A percentile compares a stretch with the other conserved stretches of the same genome.
Evolutionary conservation across 2,329 filamentous ascomycete species (phyloP).

Genomic region (Aspergillus pseudotamarii): DNA sequence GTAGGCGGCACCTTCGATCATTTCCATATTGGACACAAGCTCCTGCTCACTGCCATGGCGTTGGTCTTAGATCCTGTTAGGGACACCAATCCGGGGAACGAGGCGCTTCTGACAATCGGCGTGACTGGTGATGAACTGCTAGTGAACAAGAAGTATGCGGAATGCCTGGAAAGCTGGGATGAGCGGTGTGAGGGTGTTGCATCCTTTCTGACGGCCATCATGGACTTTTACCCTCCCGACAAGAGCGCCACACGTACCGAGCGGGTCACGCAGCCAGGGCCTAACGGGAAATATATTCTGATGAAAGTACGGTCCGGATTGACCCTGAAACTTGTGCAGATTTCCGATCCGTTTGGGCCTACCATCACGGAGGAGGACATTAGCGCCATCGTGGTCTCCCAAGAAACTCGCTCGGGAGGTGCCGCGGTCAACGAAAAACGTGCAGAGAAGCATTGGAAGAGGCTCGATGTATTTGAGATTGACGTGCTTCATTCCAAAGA

Average conservation of each 20-base stretch:
- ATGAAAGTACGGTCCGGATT: constrained; percentile 63
- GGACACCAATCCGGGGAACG: constrained; percentile 33
- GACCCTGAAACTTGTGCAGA: constrained; percentile 76
- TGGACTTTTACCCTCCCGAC: constrained; percentile 60
- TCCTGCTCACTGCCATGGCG: constrained; percentile 86
- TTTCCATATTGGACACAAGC: constrained; percentile 90
- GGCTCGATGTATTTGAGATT: constrained; percentile 81
- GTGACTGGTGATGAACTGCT: constrained; percentile 87
- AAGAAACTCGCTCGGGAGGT: constrained; percentile 83
- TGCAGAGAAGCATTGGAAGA: constrained; percentile 71
- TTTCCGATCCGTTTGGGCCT: constrained; percentile 86
- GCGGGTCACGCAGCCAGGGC: constrained; percentile 38
- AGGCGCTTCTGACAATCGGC: constrained; percentile 72
- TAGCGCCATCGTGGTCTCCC: constrained; percentile 80
- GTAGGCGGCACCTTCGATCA: constrained; percentile 97
- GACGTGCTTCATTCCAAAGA: constrained; percentile 77
- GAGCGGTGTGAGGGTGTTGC: constrained; percentile 69
- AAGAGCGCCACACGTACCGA: constrained; percentile 35
- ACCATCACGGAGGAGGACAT: constrained; percentile 82
- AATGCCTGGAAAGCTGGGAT: constrained; percentile 79
- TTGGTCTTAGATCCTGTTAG: constrained; percentile 64
- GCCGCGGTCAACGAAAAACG: constrained; percentile 84
- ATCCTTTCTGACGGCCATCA: constrained; percentile 67
- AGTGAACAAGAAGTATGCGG: constrained; percentile 83
- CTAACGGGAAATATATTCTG: constrained; percentile 43